A percentile compares a stretch with the other conserved stretches of the same genome.
These are phyloP conservation scores for Zygoascus hellenicus DNA, from an alignment of 1,139 yeast species.

Conservation along the genomic window DNA sequence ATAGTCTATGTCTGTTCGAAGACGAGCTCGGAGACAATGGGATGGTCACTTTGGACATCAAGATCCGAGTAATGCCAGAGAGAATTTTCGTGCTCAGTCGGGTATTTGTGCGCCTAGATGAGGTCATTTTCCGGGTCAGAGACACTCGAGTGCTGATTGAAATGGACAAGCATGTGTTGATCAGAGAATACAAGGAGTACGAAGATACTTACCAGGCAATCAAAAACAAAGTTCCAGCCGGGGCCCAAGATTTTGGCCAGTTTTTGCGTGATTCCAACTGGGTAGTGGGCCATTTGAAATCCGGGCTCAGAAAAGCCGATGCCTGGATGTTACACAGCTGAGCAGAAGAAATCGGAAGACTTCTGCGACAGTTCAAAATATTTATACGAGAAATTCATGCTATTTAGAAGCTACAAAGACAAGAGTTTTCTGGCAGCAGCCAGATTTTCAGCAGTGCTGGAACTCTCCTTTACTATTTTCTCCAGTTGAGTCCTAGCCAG, in stretches of 20 bases:
- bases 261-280: conserved; percentile 75
- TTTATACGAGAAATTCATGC: conserved; percentile 1
- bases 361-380: neutral
- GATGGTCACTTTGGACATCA: conserved; percentile 66
- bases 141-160: conserved; percentile 84
- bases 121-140: conserved; percentile 73
- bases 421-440: conserved; percentile 32
- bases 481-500: conserved; percentile 36
- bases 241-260: conserved; percentile 64
- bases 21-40: conserved; percentile 98
- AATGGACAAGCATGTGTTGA: conserved; percentile 55
- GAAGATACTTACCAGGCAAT: conserved; percentile 62
- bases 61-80: conserved; percentile 84
- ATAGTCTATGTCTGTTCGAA: conserved; percentile 81
- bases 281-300: conserved; percentile 54
- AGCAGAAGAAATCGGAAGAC: neutral
- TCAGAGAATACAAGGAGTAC: conserved; percentile 73
- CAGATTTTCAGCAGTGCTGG: conserved; percentile 32
- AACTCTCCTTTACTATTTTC: conserved; percentile 31
- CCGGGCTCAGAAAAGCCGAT: conserved; percentile 34
- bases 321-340: conserved; percentile 11
- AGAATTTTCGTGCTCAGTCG: conserved; percentile 69
- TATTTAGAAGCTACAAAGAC: conserved; percentile 1
- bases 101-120: conserved; percentile 81
- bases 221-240: conserved; percentile 40